phyloP scores from a whole-genome alignment of 2,329 filamentous ascomycete genomes.

The Pseudogymnoascus sp. region DNA sequence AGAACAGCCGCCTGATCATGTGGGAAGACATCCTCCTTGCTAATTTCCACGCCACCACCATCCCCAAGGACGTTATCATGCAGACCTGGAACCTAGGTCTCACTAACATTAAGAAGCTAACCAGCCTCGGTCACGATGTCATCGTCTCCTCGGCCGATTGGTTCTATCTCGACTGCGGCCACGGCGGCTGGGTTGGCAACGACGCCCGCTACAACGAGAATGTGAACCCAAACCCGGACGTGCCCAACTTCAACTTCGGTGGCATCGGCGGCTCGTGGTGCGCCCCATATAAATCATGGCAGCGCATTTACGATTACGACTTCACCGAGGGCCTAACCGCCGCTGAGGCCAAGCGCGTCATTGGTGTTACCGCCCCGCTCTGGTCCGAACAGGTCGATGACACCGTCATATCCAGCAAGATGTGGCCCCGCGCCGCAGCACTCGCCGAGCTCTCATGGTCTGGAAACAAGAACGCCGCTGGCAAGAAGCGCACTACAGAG shows the following conservation, averaged over 20 bases:
- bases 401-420: slow-evolving; percentile 59
- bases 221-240: slow-evolving; percentile 52
- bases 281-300: slow-evolving; percentile 70
- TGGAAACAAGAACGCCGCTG: slow-evolving; percentile 53
- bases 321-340: slow-evolving; percentile 54
- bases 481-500: slow-evolving; percentile 54
- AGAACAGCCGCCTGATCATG: slow-evolving; percentile 51
- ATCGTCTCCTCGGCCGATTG: slow-evolving; percentile 67
- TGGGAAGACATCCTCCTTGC: slow-evolving; percentile 80
- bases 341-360: slow-evolving; percentile 53
- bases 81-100: slow-evolving; percentile 66
- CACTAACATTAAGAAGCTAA: slow-evolving; percentile 50
- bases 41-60: slow-evolving; percentile 40
- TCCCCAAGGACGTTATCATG: slow-evolving; percentile 63
- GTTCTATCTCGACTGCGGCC: slow-evolving; percentile 76
- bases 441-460: slow-evolving; percentile 73
- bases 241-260: slow-evolving; percentile 39
- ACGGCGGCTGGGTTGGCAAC: slow-evolving; percentile 62
- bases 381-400: slow-evolving; percentile 73
- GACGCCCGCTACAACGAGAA: slow-evolving; percentile 47
- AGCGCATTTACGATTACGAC: slow-evolving; percentile 69
- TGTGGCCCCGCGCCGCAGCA: slow-evolving; percentile 68
- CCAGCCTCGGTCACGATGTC: slow-evolving; percentile 56
- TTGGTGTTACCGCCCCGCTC: slow-evolving; percentile 70
- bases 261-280: slow-evolving; percentile 76